Evolutionary conservation across 208 protist species (phyloP).

Genomic region (Leishmania tropica): DNA sequence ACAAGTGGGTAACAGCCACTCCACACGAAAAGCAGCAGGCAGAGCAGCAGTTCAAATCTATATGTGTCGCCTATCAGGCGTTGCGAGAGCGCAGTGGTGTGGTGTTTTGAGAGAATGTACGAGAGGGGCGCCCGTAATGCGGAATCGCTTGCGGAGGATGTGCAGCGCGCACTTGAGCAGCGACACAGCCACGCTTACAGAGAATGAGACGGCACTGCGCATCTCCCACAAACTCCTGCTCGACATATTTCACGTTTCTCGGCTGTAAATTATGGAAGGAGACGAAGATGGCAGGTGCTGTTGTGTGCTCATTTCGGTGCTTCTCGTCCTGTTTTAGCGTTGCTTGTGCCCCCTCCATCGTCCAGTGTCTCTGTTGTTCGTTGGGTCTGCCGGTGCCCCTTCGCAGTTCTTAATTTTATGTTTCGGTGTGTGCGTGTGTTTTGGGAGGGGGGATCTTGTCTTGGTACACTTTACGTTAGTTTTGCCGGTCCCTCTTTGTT

Average conservation of each 20-base stretch:
- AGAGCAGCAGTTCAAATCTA: slow-evolving; percentile 84
- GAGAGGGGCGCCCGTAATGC: neutral
- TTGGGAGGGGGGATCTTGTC: neutral
- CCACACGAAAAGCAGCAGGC: slow-evolving; percentile 54
- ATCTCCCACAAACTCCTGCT: neutral
- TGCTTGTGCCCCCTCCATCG: neutral
- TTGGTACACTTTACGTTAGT: neutral
- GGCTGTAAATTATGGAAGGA: neutral
- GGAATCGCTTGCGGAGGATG: neutral
- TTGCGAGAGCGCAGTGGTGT: slow-evolving; percentile 43
- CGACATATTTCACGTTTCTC: neutral
- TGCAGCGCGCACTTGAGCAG: neutral
- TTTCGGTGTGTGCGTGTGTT: neutral
- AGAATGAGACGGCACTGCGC: neutral
- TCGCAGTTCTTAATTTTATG: neutral
- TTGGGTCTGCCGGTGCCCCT: neutral
- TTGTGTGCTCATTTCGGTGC: neutral
- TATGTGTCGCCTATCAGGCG: slow-evolving; percentile 72
- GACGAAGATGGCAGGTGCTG: neutral
- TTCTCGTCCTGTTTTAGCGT: neutral
- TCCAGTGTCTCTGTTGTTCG: neutral
- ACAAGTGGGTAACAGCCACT: slow-evolving; percentile 73
- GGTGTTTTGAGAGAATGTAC: neutral
- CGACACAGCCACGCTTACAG: neutral
- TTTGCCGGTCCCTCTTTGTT: neutral